These are phyloP conservation scores for Cladorrhinum sp. DNA, from an alignment of 2,329 filamentous ascomycete genomes.

Conservation along the genomic window DNA sequence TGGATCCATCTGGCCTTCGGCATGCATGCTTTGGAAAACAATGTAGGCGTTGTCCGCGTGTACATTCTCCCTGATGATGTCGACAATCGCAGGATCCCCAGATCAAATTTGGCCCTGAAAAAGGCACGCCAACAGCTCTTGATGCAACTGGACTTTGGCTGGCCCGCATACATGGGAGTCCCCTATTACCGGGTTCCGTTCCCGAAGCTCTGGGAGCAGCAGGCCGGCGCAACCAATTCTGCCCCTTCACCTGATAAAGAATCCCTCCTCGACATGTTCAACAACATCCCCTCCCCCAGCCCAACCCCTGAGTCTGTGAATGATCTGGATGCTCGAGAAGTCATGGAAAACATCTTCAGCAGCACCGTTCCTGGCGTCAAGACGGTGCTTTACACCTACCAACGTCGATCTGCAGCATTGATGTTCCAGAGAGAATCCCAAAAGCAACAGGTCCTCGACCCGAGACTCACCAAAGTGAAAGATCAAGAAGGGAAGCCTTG, in stretches of 20 bases:
- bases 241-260: constrained; percentile 34
- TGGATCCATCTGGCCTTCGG: constrained; percentile 47
- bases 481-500: constrained; percentile 62
- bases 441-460: constrained; percentile 65
- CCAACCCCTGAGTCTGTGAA: constrained; percentile 50
- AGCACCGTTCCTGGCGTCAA: constrained; percentile 55
- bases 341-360: constrained; percentile 54
- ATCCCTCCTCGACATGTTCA: constrained; percentile 69
- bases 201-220: constrained; percentile 15
- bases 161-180: constrained; percentile 53
- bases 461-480: constrained; percentile 59
- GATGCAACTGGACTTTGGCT: constrained; percentile 52
- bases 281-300: constrained; percentile 65
- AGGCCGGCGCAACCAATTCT: constrained; percentile 1
- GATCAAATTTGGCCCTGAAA: constrained; percentile 43
- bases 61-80: constrained; percentile 67
- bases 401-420: constrained; percentile 71
- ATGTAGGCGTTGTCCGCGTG: constrained; percentile 45
- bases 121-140: constrained; percentile 49
- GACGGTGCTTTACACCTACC: constrained; percentile 71
- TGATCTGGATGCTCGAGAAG: constrained; percentile 49
- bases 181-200: constrained; percentile 12
- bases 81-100: constrained; percentile 49
- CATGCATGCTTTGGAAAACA: constrained; percentile 13
- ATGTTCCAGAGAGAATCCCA: constrained; percentile 81